Base-by-base conservation (phyloP, 148 eudicot species). In the Dysphania ambrosioides region DNA sequence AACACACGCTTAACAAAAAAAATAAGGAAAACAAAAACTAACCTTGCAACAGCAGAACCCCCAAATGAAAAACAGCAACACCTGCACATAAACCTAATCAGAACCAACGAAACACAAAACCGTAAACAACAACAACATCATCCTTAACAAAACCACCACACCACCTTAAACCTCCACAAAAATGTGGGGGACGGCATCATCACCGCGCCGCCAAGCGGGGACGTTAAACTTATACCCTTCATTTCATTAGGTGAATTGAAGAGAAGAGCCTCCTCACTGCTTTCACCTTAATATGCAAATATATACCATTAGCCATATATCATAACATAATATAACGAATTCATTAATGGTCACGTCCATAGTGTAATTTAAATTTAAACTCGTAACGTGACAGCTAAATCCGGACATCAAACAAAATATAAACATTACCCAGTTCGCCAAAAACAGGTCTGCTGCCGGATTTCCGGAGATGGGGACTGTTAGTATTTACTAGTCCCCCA, bases 121-220 rank as follows among this genome's bases (percentile, higher is more conserved):
- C 71, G 12, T 34, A 32, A 42, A 29, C 53, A 47, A 78, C 19
- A 68, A 12, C 24, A 42, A 7, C 32, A 63, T 32, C 41, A 21
- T 19, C 5, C n/a, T n/a, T n/a, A n/a, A n/a, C n/a, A 61, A 68
- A 66, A 7, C 2, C 63, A 57, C 53, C 23, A 59, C 23, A 34
- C 40, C 79, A 96, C 99, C 99, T 92, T 96, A 75, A 96, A 89
- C 87, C 99, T 92, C 99, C 94, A 89, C 66, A 96, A 82, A 53
- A 92, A 81, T 73, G 86, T 67, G 55, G 97, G 94, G 56, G 99
- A 96, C 2, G 97, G 99, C 88, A 92, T 80, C 66, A 96, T 82
- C 29, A 90, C 86, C 1, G 88, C 73, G 69, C 74, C 82, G 79
- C 83, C 81, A 80, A 96, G 73, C 11, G 93, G 93, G 77, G 85